Conservation (phyloP, 768 basidiomycete genomes). For the Lactifluus subvellereus region DNA sequence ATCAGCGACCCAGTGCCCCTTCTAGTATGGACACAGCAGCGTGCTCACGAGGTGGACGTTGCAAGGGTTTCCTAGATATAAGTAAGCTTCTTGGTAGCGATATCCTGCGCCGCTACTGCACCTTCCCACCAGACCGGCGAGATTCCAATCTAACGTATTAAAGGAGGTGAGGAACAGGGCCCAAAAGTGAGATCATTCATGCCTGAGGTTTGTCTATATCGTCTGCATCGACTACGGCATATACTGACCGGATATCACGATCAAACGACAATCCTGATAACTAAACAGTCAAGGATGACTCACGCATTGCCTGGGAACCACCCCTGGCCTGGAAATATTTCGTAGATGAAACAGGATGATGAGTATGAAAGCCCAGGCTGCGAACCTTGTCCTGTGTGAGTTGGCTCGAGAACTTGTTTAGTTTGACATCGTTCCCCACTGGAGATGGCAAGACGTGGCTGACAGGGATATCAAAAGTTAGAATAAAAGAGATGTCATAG, state of each 20-base stretch:
- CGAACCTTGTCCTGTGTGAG: slow-evolving; percentile 73
- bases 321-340: slow-evolving; percentile 45
- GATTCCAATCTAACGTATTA: slow-evolving; percentile 63
- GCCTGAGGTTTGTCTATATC: slow-evolving; percentile 87
- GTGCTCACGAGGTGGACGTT: slow-evolving; percentile 67
- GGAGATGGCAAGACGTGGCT: slow-evolving; percentile 38
- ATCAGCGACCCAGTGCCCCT: background rate
- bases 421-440: slow-evolving; percentile 36
- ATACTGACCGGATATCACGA: slow-evolving; percentile 42
- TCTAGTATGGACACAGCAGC: background rate
- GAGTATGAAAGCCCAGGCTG: background rate
- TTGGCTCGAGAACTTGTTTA: slow-evolving; percentile 72
- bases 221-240: slow-evolving; percentile 67
- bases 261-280: background rate
- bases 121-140: slow-evolving; percentile 93
- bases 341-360: slow-evolving; percentile 1
- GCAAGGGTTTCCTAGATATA: slow-evolving; percentile 67
- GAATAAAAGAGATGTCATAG: background rate
- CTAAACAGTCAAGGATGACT: slow-evolving; percentile 29
- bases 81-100: background rate
- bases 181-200: slow-evolving; percentile 8
- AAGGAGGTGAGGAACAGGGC: slow-evolving; percentile 3
- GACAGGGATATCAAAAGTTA: background rate
- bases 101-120: slow-evolving; percentile 28
- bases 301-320: slow-evolving; percentile 83